Percentiles rank a stretch among this genome's conserved stretches.
These are phyloP conservation scores for Dactylis glomerata DNA, from an alignment of 176 grass and related monocot genomes.

Conservation along the genomic window DNA sequence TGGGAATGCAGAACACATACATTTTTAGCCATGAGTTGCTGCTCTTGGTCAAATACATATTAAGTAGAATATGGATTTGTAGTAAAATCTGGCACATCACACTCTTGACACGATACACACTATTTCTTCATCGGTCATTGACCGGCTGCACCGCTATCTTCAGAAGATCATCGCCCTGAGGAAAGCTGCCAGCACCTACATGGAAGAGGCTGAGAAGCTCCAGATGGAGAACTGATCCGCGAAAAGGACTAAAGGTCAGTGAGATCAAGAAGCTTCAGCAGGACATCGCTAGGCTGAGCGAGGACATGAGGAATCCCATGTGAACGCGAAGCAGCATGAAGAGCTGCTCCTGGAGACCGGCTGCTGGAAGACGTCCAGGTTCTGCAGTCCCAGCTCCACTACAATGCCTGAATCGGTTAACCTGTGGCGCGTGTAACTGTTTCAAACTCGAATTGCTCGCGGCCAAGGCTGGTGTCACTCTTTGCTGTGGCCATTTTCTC, in stretches of 20 bases:
- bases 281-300: slow-evolving; percentile 48
- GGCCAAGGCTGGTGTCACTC: not conserved
- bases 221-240: slow-evolving; percentile 56
- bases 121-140: slow-evolving; percentile 81
- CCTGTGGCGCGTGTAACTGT: not conserved
- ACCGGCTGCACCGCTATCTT: slow-evolving; percentile 78
- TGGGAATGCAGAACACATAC: not conserved
- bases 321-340: slow-evolving; percentile 67
- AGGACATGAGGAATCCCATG: slow-evolving; percentile 66
- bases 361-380: slow-evolving; percentile 90
- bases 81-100: not conserved
- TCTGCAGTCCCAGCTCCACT: slow-evolving; percentile 67
- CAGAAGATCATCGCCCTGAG: slow-evolving; percentile 55
- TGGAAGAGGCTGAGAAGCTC: slow-evolving; percentile 72
- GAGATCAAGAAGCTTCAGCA: slow-evolving; percentile 61
- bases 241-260: slow-evolving; percentile 42
- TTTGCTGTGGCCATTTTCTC: not conserved
- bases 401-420: slow-evolving; percentile 37
- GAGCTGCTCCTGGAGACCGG: slow-evolving; percentile 84
- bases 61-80: not conserved
- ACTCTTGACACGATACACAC: slow-evolving; percentile 51
- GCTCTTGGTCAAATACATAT: not conserved
- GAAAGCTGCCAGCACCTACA: slow-evolving; percentile 48
- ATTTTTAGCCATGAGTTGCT: not conserved
- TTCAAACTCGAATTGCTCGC: not conserved